Base-by-base conservation (phyloP, 2,329 filamentous ascomycete genomes). In the Fusarium subglutinans region DNA sequence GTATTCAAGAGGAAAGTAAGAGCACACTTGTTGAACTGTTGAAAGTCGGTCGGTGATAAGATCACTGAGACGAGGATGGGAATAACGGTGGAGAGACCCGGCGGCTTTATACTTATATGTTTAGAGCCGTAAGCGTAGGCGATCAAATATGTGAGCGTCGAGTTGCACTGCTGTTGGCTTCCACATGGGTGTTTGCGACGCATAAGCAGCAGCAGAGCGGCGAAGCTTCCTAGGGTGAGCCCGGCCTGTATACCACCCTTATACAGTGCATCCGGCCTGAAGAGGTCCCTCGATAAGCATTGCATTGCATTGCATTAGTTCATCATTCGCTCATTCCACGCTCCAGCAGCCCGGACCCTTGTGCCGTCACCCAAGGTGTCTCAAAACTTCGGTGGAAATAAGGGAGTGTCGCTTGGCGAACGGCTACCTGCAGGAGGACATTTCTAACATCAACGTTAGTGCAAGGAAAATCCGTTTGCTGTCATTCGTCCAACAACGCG, bases 291-390 rank as follows among this genome's bases (percentile, higher is more conserved):
- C 62, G 69, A 71, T 71, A 71, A 67, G 67, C 67, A 65, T 69
- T 70, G 47, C 63, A 74, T 69, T 70, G 47, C 63, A 74, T 64
- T 64, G 67, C 63, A 69, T 60, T 72, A 69, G 68, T 43, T 37
- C 40, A 65, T 69, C 58, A 63, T 60, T 62, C 63, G 71, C 47
- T 35, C 53, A 56, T 53, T 63, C 37, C 41, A 73, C 38, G 44
- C 66, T 57, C 67, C 58, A 63, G 70, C 67, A 66, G 67, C 37
- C 67, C 66, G 68, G 68, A 67, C 62, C 44, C 69, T 55, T 53
- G 51, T 61, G 55, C 62, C 62, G 67, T 55, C 45, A 45, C 38
- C 54, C 47, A 59, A 44, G 37, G 26, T 54, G 33, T 58, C 69
- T 70, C 60, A 59, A 40, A 47, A n/a, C 33, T 26, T 61, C 43